Base-by-base conservation (phyloP, 2,329 filamentous ascomycete species). In the Colletotrichum spinosum region DNA sequence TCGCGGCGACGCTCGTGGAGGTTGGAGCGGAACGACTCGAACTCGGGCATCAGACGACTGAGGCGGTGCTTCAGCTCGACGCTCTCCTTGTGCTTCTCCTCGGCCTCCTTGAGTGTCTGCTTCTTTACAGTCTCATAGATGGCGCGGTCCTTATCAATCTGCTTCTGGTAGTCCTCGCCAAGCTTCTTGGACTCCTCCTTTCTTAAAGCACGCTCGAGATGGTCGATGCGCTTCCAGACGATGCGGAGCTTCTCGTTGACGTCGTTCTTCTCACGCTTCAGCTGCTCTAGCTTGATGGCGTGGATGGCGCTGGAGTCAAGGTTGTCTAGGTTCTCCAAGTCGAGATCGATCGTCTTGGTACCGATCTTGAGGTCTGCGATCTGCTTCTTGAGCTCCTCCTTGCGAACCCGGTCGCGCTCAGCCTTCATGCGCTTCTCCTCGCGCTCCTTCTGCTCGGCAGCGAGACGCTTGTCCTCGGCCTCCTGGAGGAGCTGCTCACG, bases 201-300 rank as follows among this genome's bases (percentile, higher is more conserved):
- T 74, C 96, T 91, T 87, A 97, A 97, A 42, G 96, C 96, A 83
- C 96, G 92, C 84, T 99, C 96, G 72, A 99, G 83, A 81, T 99
- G 95, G 76, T 99, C 96, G 73, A 97, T 92, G 69, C 96, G 92
- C 88, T 97, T 98, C 78, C 92, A 93, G 67, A 94, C 97, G 72
- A 97, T 89, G 73, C 94, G 91, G 57, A 98, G 88, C 77, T 92
- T 93, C 81, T 97, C 94, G 69, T 92, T 93, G 71, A 97, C 90
- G 75, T 96, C 94, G 75, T 95, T 97, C 90, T 98, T 99, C 85
- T 98, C 96, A 72, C 95, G 94, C 82, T 98, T 96, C 10, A 99
- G 88, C 80, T 97, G 95, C 67, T 93, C 92, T 63, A 99, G 88
- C 85, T 98, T 98, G 82, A 99, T 91, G 71, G 92, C 91, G 77